These are phyloP conservation scores for Choricystis sp. DNA, from an alignment of 139 green algal species.

Conservation along the genomic window DNA sequence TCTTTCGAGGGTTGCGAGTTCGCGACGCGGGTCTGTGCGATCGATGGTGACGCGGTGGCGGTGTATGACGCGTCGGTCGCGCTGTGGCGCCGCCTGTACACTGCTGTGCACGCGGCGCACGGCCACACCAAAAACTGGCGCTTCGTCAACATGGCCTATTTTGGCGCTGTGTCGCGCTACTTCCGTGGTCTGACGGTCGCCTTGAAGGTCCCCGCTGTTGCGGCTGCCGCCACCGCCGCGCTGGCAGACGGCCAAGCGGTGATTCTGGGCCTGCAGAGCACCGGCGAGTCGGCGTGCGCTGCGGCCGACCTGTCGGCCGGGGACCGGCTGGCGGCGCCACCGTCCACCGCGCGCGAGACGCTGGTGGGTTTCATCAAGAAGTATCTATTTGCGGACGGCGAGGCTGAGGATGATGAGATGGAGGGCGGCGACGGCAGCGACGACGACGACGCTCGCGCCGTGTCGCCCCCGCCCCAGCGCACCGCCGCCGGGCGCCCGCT, in stretches of 20 bases:
- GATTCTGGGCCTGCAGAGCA: conserved; percentile 56
- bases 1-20: conserved; percentile 73
- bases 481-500: too few relatives aligned
- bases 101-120: conserved; percentile 25
- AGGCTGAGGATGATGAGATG: too few relatives aligned
- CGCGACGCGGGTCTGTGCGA: conserved; percentile 34
- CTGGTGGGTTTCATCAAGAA: conserved; percentile 43
- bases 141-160: conserved; percentile 92
- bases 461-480: too few relatives aligned
- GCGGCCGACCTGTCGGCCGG: conserved; percentile 34
- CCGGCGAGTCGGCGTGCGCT: conserved; percentile 32
- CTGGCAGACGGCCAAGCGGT: conserved; percentile 37
- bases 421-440: too few relatives aligned
- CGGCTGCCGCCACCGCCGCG: conserved; percentile 41
- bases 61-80: conserved; percentile 56
- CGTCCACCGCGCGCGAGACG: conserved; percentile 57
- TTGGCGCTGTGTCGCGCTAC: too few relatives aligned
- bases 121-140: too few relatives aligned
- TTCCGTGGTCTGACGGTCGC: background rate
- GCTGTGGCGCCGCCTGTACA: conserved; percentile 30
- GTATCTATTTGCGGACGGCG: too few relatives aligned
- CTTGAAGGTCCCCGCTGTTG: conserved; percentile 43
- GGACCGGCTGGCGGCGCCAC: conserved; percentile 23
- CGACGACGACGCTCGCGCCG: too few relatives aligned
- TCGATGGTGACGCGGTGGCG: conserved; percentile 17